These are phyloP conservation scores for Pseudocercospora vitis DNA, from an alignment of 2,329 filamentous ascomycete species.

Conservation along the genomic window DNA sequence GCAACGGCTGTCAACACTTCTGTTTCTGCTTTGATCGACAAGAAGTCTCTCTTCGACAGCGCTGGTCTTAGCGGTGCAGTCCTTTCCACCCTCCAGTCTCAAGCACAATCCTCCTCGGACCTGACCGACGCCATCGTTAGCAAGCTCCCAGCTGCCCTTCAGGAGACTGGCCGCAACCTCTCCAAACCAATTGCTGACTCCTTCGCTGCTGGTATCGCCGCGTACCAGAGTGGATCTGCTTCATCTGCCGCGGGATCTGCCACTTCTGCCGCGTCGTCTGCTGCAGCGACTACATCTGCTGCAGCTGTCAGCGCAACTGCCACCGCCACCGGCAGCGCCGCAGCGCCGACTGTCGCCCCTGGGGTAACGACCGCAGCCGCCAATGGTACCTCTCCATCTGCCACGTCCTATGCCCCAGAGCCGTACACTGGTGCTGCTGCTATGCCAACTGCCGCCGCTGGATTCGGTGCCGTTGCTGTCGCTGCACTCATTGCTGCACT, in stretches of 20 bases:
- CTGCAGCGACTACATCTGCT: background rate
- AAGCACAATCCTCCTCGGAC: background rate
- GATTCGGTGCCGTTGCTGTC: conserved; percentile 13
- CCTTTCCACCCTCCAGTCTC: conserved; percentile 9
- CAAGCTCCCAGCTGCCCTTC: conserved; percentile 16
- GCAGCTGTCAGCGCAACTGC: conserved; percentile 4
- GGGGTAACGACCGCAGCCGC: background rate
- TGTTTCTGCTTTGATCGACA: conserved; percentile 13
- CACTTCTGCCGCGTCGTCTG: background rate
- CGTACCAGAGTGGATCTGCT: conserved; percentile 5
- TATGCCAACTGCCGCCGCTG: conserved; percentile 9
- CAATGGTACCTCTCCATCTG: background rate
- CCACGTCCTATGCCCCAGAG: conserved; percentile 12
- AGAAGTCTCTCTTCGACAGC: conserved; percentile 6
- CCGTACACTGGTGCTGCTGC: conserved; percentile 17
- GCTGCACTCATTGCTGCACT: conserved; percentile 17
- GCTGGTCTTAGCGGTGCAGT: conserved; percentile 11
- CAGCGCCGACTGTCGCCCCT: conserved; percentile 1
- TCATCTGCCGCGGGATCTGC: background rate
- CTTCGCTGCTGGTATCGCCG: conserved; percentile 13
- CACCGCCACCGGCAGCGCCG: background rate
- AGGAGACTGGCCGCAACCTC: conserved; percentile 14
- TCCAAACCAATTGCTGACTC: conserved; percentile 14
- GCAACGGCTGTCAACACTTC: conserved; percentile 13
- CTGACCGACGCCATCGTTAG: conserved; percentile 8